Percentiles rank a stretch among this genome's conserved stretches.
Conservation (phyloP, 1,139 yeast genomes). For the Lodderomyces beijingensis region DNA sequence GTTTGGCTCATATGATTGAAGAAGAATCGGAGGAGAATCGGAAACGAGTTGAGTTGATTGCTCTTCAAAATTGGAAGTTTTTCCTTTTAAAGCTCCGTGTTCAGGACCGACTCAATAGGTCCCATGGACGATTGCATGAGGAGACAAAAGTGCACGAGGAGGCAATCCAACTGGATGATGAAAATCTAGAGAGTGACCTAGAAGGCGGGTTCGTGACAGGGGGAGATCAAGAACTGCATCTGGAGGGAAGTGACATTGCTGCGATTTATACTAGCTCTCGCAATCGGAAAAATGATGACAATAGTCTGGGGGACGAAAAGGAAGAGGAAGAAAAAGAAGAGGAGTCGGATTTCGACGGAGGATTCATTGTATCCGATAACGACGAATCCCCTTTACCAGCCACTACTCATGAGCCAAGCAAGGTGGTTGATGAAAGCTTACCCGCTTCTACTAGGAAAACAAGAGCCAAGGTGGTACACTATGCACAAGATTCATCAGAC, state of each 20-base stretch:
- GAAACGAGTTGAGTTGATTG: slow-evolving; percentile 42
- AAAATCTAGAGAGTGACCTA: neutral
- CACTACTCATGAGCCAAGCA: too few relatives aligned
- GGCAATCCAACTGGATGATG: slow-evolving; percentile 4
- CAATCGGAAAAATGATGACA: too few relatives aligned
- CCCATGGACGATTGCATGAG: slow-evolving; percentile 51
- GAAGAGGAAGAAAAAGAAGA: neutral
- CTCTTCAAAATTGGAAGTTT: slow-evolving; percentile 69
- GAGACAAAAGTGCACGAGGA: slow-evolving; percentile 9
- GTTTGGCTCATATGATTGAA: slow-evolving; percentile 52
- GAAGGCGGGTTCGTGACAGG: neutral
- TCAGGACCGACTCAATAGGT: slow-evolving; percentile 56
- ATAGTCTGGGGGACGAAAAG: neutral
- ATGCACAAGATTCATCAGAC: too few relatives aligned
- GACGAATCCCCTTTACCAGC: too few relatives aligned
- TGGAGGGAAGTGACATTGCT: too few relatives aligned
- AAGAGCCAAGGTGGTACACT: too few relatives aligned
- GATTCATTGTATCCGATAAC: neutral
- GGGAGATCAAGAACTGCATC: too few relatives aligned
- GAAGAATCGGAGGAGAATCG: slow-evolving; percentile 50
- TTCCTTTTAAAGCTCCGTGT: slow-evolving; percentile 71
- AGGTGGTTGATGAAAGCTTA: too few relatives aligned
- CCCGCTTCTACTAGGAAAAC: too few relatives aligned
- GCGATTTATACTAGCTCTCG: too few relatives aligned
- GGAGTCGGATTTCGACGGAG: neutral